Conservation (phyloP, 2,329 filamentous ascomycete genomes). For the Penicillium sclerotigenum region DNA sequence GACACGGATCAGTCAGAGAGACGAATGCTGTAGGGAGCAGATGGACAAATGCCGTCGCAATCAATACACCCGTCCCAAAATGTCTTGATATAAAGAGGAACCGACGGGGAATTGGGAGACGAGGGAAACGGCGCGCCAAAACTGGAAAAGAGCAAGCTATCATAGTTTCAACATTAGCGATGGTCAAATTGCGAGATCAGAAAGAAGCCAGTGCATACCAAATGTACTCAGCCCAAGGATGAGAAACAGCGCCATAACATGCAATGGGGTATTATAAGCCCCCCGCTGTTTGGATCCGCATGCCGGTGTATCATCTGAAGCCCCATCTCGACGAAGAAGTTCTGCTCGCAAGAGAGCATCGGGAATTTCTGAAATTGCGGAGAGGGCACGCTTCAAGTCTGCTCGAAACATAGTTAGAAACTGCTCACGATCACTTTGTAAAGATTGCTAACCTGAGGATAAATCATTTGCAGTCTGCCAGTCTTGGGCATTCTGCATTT, state of each 20-base stretch:
- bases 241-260: conserved; percentile 65
- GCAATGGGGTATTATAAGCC: conserved; percentile 62
- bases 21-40: conserved; percentile 62
- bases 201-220: conserved; percentile 28
- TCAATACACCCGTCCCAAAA: conserved; percentile 57
- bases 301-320: conserved; percentile 23
- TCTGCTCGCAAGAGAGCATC: conserved; percentile 35
- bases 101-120: conserved; percentile 57
- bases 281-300: conserved; percentile 39
- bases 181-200: not conserved
- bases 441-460: conserved; percentile 12
- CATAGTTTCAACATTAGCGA: conserved; percentile 8
- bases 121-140: conserved; percentile 57
- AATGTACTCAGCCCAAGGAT: conserved; percentile 56
- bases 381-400: conserved; percentile 22
- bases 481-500: conserved; percentile 21
- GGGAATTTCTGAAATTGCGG: conserved; percentile 32
- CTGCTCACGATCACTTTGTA: not conserved
- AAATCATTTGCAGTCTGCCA: conserved; percentile 15
- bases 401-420: not conserved
- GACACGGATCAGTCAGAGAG: conserved; percentile 60
- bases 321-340: conserved; percentile 27
- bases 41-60: conserved; percentile 58
- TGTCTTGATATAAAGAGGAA: conserved; percentile 60
- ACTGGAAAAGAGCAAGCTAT: conserved; percentile 61